Conservation (phyloP, 2,329 filamentous ascomycete species). For the Botrytis pseudocinerea region DNA sequence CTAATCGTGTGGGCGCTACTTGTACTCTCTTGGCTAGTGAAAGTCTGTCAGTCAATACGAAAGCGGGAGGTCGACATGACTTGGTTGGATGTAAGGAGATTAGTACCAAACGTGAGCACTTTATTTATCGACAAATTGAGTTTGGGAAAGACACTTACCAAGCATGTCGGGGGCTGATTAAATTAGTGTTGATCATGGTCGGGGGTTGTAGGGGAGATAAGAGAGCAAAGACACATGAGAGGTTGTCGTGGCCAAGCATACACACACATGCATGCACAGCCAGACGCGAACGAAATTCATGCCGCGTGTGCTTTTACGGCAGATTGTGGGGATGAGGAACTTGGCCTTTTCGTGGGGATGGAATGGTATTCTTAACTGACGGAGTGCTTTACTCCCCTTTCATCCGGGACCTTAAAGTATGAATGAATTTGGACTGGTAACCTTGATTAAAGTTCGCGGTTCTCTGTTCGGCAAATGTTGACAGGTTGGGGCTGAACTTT, state of each 20-base stretch:
- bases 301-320: not conserved
- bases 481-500: not conserved
- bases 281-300: not conserved
- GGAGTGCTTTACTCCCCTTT: not conserved
- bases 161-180: not conserved
- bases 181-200: not conserved
- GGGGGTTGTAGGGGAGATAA: not conserved
- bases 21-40: not conserved
- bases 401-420: not conserved
- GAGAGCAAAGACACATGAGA: not conserved
- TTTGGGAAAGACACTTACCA: not conserved
- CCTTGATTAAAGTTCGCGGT: not conserved
- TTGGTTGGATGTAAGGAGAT: not conserved
- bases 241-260: not conserved
- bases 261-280: not conserved
- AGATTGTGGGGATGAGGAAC: not conserved
- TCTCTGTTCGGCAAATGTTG: not conserved
- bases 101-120: not conserved
- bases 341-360: constrained; percentile 2
- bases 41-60: not conserved
- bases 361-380: not conserved
- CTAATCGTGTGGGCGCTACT: not conserved
- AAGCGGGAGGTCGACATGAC: not conserved
- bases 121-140: not conserved
- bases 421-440: too few relatives aligned